Evolutionary conservation across 176 grass and related monocot species (phyloP), one percentile per base, ranked within the genome.

Genomic region (Hsuehochloa calcarea): DNA sequence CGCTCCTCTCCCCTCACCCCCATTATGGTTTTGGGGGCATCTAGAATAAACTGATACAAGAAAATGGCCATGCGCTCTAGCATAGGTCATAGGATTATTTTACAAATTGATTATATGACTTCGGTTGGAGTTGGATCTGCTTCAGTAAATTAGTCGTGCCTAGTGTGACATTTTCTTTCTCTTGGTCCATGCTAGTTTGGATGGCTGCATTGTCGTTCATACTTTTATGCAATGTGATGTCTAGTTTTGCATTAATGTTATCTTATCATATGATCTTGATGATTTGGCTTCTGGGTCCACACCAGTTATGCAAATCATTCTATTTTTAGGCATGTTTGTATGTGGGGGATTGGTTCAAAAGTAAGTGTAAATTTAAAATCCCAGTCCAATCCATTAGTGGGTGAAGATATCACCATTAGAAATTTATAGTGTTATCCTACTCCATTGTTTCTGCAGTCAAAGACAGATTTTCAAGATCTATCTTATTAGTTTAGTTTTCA

Each of bases 401-500:
- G 63, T 16, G 69, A 83, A 34, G 23, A 64, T 62, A 49, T 62
- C 37, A 76, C 46, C 27, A 45, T 47, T 63, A 62, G 22, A 1
- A 45, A 10, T 83, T 69, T 84, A 9, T 74, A 39, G 23, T 54
- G 51, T 17, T 35, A 40, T 58, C 51, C 51, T 76, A 13, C 19
- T 56, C 54, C 9, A 58, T 37, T 55, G 26, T 58, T 75, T 31
- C 9, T 76, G 31, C 50, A 38, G 9, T 63, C 41, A 43, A 9
- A 43, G 41, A 43, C 41, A 43, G 0, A 43, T 43, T 43, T 43
- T 8, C 41, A 43, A 56, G 13, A 55, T 10, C 26, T 49, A 29
- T 64, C 39, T 80, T 37, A 54, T 52, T 74, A 54, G 15, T 68
- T 35, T 85, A 67, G 14, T 41, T 82, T 67, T 60, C 65, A 68